These are phyloP conservation scores for Cyclanthera cordifolia DNA, from an alignment of 306 rosid species.

Conservation along the genomic window DNA sequence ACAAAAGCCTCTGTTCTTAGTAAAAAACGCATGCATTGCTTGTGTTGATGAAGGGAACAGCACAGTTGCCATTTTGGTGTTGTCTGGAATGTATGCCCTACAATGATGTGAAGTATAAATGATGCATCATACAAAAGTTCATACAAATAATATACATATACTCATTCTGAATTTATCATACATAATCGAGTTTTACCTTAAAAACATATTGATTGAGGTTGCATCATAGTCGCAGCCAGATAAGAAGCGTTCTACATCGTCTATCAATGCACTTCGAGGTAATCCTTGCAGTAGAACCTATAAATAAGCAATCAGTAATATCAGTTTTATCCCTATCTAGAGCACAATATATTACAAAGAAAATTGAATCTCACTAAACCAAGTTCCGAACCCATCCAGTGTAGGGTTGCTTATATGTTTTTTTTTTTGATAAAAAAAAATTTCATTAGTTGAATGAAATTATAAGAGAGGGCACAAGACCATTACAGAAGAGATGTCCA, in stretches of 20 bases:
- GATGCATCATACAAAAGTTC: conserved; percentile 12
- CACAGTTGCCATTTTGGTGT: conserved; percentile 38
- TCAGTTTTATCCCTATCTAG: not conserved
- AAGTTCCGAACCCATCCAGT: not conserved
- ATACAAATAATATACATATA: not conserved
- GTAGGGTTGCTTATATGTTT: not conserved
- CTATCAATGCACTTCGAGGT: conserved; percentile 18
- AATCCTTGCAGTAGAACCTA: conserved; percentile 67
- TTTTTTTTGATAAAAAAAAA: too few relatives aligned
- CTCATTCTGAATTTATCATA: not conserved
- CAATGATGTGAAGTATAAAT: conserved; percentile 7
- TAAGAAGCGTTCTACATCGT: conserved; percentile 49
- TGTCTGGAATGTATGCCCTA: conserved; percentile 31
- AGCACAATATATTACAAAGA: not conserved
- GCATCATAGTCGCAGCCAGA: conserved; percentile 40
- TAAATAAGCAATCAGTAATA: conserved; percentile 18
- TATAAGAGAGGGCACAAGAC: too few relatives aligned
- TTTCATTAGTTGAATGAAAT: too few relatives aligned
- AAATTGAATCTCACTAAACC: not conserved
- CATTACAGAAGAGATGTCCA: too few relatives aligned
- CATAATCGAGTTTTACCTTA: conserved; percentile 31
- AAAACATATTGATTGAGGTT: conserved; percentile 31
- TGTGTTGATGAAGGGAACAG: conserved; percentile 37
- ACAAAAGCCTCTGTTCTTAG: conserved; percentile 53
- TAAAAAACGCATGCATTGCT: conserved; percentile 56